Percentiles rank a stretch among this genome's conserved stretches.
phyloP scores from a whole-genome alignment of 345 rosid species.

The Eucalyptus globulus region DNA sequence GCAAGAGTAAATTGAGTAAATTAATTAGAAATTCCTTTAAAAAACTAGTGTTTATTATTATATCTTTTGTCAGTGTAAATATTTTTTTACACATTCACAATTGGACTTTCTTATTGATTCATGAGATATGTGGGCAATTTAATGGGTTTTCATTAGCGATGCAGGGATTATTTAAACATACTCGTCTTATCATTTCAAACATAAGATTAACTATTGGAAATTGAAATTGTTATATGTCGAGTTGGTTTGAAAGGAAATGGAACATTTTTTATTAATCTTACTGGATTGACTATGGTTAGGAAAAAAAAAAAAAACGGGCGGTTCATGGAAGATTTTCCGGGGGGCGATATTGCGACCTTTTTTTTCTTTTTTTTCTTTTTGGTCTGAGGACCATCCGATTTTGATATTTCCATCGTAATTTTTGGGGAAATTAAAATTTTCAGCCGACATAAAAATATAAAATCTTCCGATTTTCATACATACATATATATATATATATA shows the following conservation, averaged over 20 bases:
- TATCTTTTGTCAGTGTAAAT: accelerated
- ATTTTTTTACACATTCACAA: neutral
- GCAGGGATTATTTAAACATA: accelerated
- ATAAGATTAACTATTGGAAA: neutral
- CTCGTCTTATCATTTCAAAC: accelerated
- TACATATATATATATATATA: too few species aligned
- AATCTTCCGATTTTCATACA: too few species aligned
- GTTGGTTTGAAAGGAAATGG: neutral
- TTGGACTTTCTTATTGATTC: accelerated
- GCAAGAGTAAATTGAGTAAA: neutral
- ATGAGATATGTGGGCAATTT: accelerated
- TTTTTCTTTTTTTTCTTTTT: too few species aligned
- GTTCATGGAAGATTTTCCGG: neutral
- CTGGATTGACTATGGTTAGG: neutral
- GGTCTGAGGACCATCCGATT: neutral
- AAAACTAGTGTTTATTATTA: neutral
- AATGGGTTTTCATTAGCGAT: accelerated
- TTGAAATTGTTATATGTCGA: accelerated
- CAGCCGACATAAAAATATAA: neutral
- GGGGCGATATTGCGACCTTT: neutral
- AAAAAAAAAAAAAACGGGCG: accelerated
- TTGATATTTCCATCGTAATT: neutral
- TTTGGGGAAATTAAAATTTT: neutral
- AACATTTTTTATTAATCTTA: neutral
- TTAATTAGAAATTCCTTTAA: neutral